Evolutionary conservation across 768 basidiomycete genomes (phyloP), one percentile per base, ranked within the genome.

Genomic region (Mycena haematopus): DNA sequence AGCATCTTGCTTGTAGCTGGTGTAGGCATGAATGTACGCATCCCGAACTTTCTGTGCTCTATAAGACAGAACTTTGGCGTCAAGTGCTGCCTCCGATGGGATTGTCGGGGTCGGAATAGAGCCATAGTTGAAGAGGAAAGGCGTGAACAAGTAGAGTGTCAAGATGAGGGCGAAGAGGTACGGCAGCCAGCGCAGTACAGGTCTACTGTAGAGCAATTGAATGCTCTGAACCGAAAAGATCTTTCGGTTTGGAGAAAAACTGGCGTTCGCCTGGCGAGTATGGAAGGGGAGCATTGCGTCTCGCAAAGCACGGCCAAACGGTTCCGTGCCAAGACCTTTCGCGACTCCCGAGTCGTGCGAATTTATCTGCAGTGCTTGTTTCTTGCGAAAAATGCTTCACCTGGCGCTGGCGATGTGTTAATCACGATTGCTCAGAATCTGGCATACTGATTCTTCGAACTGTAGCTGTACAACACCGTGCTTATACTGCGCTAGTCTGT

Each of bases 21-120:
- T 67, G 70, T 83, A 85, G 4, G 86, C 84, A 72, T 85, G 82
- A n/a, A 80, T 64, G 71, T 84, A 89, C 0, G 85, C 82, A 17
- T 78, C 72, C 65, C 79, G 76, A 11, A 89, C 85, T 13, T 25
- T 42, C 33, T 63, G 62, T 2, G 65, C 65, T 17, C 65, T 44
- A 1, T 17, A 50, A 24, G 65, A 56, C 9, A 63, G 51, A n/a
- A 63, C 55, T 6, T 36, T 58, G 19, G 58, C 14, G 0, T 44
- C n/a, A n/a, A n/a, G n/a, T n/a, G n/a, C 53, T 22, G 25, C 4
- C 13, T 29, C 21, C 22, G 35, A 19, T 24, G 29, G 50, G 13
- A 52, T 31, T 22, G 13, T 47, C 3, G 65, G 50, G 21, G 2
- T 47, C 3, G 65, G 54, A 6, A 62, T 49, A 60, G 47, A 49